These are phyloP conservation scores for Paxillus rubicundulus DNA, from an alignment of 768 basidiomycete species.

Conservation along the genomic window DNA sequence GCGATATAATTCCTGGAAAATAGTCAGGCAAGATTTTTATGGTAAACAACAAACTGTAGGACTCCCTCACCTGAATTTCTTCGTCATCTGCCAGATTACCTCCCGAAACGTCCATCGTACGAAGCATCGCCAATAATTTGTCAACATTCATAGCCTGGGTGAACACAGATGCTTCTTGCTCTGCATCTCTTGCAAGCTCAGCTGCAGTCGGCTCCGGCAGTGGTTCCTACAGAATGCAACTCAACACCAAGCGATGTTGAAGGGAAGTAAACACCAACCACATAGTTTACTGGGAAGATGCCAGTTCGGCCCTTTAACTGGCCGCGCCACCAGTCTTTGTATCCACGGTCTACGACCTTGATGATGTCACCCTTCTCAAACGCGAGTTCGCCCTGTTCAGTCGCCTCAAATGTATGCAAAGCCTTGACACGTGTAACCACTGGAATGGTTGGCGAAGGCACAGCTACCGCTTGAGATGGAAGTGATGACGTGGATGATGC, in stretches of 20 bases:
- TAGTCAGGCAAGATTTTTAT: conserved; percentile 1
- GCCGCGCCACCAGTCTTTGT: conserved; percentile 97
- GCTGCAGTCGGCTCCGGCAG: conserved; percentile 78
- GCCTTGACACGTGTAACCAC: conserved; percentile 85
- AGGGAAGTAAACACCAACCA: conserved; percentile 49
- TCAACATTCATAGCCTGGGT: conserved; percentile 84
- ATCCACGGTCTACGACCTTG: conserved; percentile 90
- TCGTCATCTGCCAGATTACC: conserved; percentile 90
- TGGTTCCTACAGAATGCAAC: conserved; percentile 53
- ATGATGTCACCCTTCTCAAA: conserved; percentile 93
- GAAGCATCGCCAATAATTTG: conserved; percentile 69
- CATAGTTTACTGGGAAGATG: conserved; percentile 97
- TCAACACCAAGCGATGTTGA: not conserved
- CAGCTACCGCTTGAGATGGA: conserved; percentile 17
- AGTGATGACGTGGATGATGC: conserved; percentile 30
- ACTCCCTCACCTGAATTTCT: conserved; percentile 68
- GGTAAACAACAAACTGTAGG: not conserved
- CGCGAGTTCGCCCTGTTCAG: conserved; percentile 84
- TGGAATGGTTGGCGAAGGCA: conserved; percentile 15
- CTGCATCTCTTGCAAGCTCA: conserved; percentile 78
- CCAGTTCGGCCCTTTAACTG: conserved; percentile 87
- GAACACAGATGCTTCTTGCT: conserved; percentile 87
- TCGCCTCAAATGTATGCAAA: conserved; percentile 83
- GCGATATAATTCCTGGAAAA: conserved; percentile 78
- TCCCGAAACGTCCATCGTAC: conserved; percentile 67